Conservation (phyloP, 2,329 filamentous ascomycete genomes). For the Aspergillus oerlinghausenensis region DNA sequence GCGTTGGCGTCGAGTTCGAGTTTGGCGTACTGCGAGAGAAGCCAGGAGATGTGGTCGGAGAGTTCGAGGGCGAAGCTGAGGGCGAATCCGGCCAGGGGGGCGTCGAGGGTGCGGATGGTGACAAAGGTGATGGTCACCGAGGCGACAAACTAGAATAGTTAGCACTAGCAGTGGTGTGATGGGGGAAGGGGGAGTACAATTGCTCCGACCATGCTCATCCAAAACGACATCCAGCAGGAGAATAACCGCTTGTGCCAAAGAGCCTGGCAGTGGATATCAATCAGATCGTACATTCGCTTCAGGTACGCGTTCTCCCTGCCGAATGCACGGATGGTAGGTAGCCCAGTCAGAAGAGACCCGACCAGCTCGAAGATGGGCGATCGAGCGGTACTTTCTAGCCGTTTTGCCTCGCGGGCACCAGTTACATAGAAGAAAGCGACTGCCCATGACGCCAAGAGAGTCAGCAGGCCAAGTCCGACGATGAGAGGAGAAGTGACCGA, state of each 20-base stretch:
- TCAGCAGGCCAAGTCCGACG: too few species aligned
- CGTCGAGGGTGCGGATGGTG: constrained; percentile 52
- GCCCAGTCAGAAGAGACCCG: constrained; percentile 65
- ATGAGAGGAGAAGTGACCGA: too few species aligned
- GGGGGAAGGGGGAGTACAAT: too few species aligned
- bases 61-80: constrained; percentile 52
- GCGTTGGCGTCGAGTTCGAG: constrained; percentile 74
- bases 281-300: constrained; percentile 51
- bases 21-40: constrained; percentile 28
- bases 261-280: constrained; percentile 7
- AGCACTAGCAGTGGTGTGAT: constrained; percentile 30
- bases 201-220: constrained; percentile 64
- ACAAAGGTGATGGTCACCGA: too few species aligned
- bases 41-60: not conserved
- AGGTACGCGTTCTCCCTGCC: constrained; percentile 63
- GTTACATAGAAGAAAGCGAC: constrained; percentile 17
- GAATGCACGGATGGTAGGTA: constrained; percentile 69
- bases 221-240: constrained; percentile 71
- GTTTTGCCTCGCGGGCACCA: constrained; percentile 67
- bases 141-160: constrained; percentile 26
- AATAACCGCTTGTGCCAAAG: constrained; percentile 61
- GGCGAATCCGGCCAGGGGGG: constrained; percentile 70
- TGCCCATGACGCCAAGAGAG: too few species aligned
- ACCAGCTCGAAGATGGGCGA: constrained; percentile 76
- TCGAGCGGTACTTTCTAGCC: constrained; percentile 69